Percentiles rank a stretch among this genome's conserved stretches.
Conservation (phyloP, 2,329 filamentous ascomycete genomes). For the Talaromyces sp. region DNA sequence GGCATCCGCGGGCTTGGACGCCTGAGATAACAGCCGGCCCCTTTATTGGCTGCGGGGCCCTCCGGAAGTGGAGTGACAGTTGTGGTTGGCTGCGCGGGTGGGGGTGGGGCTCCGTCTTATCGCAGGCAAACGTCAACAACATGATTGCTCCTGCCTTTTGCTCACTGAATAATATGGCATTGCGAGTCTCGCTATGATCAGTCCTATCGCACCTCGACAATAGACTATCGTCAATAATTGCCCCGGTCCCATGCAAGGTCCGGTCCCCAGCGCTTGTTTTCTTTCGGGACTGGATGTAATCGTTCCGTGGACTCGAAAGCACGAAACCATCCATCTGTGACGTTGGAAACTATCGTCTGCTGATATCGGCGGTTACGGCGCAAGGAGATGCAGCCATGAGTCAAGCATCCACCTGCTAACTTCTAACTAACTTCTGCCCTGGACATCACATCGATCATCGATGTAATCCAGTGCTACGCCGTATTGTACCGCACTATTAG, state of each 20-base stretch:
- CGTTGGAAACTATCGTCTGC: not conserved
- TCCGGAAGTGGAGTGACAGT: not conserved
- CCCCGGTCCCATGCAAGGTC: not conserved
- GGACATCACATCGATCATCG: not conserved
- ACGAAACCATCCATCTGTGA: too few relatives aligned
- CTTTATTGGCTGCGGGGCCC: not conserved
- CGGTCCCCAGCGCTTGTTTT: not conserved
- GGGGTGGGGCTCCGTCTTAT: not conserved
- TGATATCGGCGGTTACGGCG: not conserved
- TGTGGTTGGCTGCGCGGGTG: not conserved
- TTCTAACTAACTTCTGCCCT: too few relatives aligned
- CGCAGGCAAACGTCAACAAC: not conserved
- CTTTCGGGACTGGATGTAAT: not conserved
- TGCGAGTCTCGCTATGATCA: too few relatives aligned
- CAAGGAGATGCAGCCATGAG: not conserved
- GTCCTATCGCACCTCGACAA: too few relatives aligned
- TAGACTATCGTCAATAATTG: constrained; percentile 1
- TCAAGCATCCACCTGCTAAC: not conserved
- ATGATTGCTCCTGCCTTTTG: not conserved
- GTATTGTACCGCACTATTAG: not conserved
- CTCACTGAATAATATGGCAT: not conserved
- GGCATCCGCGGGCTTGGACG: not conserved
- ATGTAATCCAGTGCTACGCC: too few relatives aligned
- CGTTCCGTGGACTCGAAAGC: too few relatives aligned
- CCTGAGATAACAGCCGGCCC: not conserved